These are phyloP conservation scores for Strobilomyces confusus DNA, from an alignment of 768 basidiomycete species.

Conservation along the genomic window DNA sequence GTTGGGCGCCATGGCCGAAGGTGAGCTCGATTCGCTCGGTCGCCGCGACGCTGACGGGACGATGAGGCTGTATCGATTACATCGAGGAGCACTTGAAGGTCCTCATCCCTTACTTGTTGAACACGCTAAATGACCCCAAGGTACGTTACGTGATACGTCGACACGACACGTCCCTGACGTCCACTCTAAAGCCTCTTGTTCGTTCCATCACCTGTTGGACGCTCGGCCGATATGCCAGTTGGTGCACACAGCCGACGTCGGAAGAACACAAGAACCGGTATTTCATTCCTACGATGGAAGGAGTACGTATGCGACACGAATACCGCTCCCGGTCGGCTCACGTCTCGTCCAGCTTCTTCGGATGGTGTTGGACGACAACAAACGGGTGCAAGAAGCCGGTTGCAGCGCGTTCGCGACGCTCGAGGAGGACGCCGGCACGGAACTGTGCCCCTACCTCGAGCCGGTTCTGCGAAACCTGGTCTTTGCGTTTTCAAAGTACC, in stretches of 20 bases:
- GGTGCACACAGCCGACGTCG: slow-evolving; percentile 84
- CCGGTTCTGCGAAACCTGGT: slow-evolving; percentile 94
- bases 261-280: slow-evolving; percentile 86
- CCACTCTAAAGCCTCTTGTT: slow-evolving; percentile 71
- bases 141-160: slow-evolving; percentile 37
- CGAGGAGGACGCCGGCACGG: slow-evolving; percentile 92
- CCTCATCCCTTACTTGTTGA: slow-evolving; percentile 89
- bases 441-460: slow-evolving; percentile 90
- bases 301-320: slow-evolving; percentile 51
- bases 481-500: slow-evolving; percentile 95
- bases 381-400: slow-evolving; percentile 98
- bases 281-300: slow-evolving; percentile 98
- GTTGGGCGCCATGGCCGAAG: slow-evolving; percentile 97
- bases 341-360: slow-evolving; percentile 69
- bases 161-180: background rate
- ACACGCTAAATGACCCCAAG: slow-evolving; percentile 87
- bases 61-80: slow-evolving; percentile 88
- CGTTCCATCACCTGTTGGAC: slow-evolving; percentile 99
- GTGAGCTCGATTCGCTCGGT: slow-evolving; percentile 38
- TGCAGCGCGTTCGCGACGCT: slow-evolving; percentile 98
- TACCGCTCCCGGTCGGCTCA: background rate
- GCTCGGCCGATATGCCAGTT: slow-evolving; percentile 95
- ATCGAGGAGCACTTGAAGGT: slow-evolving; percentile 94
- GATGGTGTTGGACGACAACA: slow-evolving; percentile 97
- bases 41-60: slow-evolving; percentile 7